Evolutionary conservation across 2,329 filamentous ascomycete species (phyloP), one percentile per base, ranked within the genome.

Genomic region (Arthrobotrys sinensis): DNA sequence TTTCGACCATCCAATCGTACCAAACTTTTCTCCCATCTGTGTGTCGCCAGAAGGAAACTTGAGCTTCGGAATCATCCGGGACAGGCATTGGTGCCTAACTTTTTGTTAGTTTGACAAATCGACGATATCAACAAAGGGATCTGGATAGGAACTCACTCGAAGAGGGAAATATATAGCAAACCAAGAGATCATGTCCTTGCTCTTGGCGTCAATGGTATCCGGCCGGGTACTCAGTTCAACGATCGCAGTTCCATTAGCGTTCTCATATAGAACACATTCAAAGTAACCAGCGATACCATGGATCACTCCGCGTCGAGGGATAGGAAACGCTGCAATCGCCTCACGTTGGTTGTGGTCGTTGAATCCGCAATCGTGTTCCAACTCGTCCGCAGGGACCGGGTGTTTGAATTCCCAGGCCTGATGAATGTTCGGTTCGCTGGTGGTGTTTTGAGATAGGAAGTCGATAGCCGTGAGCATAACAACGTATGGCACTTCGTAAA

Each of bases 91-190:
- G 95, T 81, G 90, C 90, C 94, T 97, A 80, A n/a, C 10, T 28
- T 43, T 24, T 19, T 28, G 32, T 65, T 53, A 72, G 52, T n/a
- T 43, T 46, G 24, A 19, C 24, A 76, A 32, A 38, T 48, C 68
- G 21, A 19, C 14, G 24, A 24, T 43, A 50, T 64, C 34, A 28
- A 11, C 24, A 28, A 28, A 28, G 24, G 24, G 4, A 73, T 24
- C 46, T 7, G 16, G 2, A 34, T 24, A 38, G 19, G 21, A 63
- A 83, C 89, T 82, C 86, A 94, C 94, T 90, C 96, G 97, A 12
- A 99, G 86, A 0, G 96, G 96, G 83, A 99, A 99, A 86, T 95
- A 97, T 34, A 99, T 98, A 0, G 96, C 96, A 84, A 99, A 99
- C 96, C 96, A 99, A 69, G 93, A 97, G 80, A 97, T 97, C 96